Percentiles rank a stretch among this genome's conserved stretches.
Evolutionary conservation across 108 stramenopile species (phyloP).

Genomic region (Discostella stelligeroides): DNA sequence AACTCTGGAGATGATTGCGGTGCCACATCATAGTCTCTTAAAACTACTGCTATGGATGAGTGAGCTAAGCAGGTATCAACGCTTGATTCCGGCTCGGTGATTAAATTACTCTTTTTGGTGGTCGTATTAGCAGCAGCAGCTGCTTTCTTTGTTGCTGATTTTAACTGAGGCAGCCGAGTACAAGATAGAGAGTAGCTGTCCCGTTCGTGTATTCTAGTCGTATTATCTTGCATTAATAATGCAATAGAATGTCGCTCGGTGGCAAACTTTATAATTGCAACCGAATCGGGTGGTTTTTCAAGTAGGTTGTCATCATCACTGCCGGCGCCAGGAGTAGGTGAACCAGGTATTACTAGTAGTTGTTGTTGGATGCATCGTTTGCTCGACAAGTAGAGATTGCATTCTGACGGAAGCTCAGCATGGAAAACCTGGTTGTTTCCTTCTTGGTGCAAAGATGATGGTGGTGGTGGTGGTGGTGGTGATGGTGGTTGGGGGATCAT

Average conservation of each 20-base stretch:
- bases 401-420: too few species aligned
- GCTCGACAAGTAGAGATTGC: too few species aligned
- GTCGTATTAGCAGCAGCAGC: background rate
- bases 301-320: too few species aligned
- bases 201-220: background rate
- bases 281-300: too few species aligned
- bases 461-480: too few species aligned
- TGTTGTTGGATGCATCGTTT: too few species aligned
- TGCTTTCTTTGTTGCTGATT: background rate
- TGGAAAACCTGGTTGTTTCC: too few species aligned
- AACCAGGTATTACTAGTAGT: too few species aligned
- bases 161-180: background rate
- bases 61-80: conserved; percentile 6
- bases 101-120: too few species aligned
- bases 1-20: background rate
- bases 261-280: conserved; percentile 11
- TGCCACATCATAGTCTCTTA: background rate
- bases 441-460: too few species aligned
- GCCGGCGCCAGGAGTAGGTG: too few species aligned
- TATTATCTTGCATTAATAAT: background rate
- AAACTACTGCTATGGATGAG: conserved; percentile 7
- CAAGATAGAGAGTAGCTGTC: background rate
- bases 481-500: too few species aligned
- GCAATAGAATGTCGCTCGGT: conserved; percentile 32
- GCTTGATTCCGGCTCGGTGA: background rate